phyloP scores from a whole-genome alignment of 805 yeast species.

The Tanozyma kutaoensis region DNA sequence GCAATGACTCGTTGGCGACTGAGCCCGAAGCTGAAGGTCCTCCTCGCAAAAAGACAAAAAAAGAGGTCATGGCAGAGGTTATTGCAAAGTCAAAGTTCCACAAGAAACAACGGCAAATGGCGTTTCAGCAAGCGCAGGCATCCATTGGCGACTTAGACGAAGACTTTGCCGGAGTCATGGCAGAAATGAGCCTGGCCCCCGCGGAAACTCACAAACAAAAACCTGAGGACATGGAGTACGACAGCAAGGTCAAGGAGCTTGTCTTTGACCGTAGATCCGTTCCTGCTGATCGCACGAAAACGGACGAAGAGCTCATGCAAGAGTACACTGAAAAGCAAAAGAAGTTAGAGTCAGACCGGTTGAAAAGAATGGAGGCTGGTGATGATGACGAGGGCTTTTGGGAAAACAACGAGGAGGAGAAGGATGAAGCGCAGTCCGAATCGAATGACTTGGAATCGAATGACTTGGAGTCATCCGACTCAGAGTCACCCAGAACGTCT shows the following conservation, averaged over 20 bases:
- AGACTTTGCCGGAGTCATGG: slow-evolving; percentile 57
- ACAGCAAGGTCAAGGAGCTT: slow-evolving; percentile 51
- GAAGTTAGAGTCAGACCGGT: slow-evolving; percentile 53
- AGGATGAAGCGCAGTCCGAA: slow-evolving; percentile 24
- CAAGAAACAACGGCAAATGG: slow-evolving; percentile 61
- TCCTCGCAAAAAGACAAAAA: slow-evolving; percentile 58
- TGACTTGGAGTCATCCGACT: slow-evolving; percentile 15
- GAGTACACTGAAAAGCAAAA: slow-evolving; percentile 51
- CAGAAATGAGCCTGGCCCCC: slow-evolving; percentile 21
- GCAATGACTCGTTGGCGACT: too few species aligned
- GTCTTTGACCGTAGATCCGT: slow-evolving; percentile 63
- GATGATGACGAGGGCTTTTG: slow-evolving; percentile 30
- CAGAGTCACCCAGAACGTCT: slow-evolving; percentile 6
- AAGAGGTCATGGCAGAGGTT: slow-evolving; percentile 77
- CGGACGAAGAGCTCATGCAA: slow-evolving; percentile 52
- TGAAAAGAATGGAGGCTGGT: slow-evolving; percentile 45
- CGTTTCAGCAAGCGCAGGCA: slow-evolving; percentile 45
- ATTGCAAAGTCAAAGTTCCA: slow-evolving; percentile 73
- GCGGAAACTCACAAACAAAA: too few species aligned
- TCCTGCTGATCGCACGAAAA: slow-evolving; percentile 72
- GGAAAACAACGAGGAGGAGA: slow-evolving; percentile 10
- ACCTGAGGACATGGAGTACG: slow-evolving; percentile 41
- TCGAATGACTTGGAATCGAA: slow-evolving; percentile 10
- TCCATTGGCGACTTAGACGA: slow-evolving; percentile 60
- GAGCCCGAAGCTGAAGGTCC: slow-evolving; percentile 19